Percentiles rank a stretch among this genome's conserved stretches.
Conservation (phyloP, 306 rosid genomes). For the Gleditsia sinensis region DNA sequence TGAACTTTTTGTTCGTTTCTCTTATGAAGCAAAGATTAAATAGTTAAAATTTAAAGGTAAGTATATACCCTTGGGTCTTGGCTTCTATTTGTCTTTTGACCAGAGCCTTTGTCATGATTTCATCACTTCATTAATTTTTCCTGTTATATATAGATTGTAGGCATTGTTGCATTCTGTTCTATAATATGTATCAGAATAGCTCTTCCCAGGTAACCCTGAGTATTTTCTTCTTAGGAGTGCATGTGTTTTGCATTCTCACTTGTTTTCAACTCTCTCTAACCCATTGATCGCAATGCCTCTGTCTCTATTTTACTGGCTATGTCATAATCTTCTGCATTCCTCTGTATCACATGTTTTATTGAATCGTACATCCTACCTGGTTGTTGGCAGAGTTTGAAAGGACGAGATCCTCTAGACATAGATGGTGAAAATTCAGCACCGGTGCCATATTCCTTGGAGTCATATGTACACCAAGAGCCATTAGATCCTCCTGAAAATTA, state of each 20-base stretch:
- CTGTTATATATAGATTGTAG: neutral
- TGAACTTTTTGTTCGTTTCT: neutral
- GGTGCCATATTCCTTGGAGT: constrained; percentile 54
- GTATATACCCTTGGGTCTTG: neutral
- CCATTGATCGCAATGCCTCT: neutral
- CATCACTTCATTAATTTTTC: neutral
- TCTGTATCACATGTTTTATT: neutral
- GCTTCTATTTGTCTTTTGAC: neutral
- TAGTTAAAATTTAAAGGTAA: neutral
- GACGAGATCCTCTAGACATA: constrained; percentile 41
- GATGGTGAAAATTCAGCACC: constrained; percentile 46
- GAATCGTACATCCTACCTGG: neutral
- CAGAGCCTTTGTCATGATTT: neutral
- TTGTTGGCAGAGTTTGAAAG: constrained; percentile 70
- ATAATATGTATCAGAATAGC: neutral
- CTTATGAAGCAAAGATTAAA: neutral
- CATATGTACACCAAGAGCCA: constrained; percentile 42
- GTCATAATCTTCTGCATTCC: neutral
- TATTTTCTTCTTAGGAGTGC: neutral
- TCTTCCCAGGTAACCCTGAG: constrained; percentile 11
- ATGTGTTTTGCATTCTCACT: constrained; percentile 14
- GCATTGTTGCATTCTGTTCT: constrained; percentile 9
- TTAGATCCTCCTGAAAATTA: constrained; percentile 62
- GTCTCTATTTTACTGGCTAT: neutral
- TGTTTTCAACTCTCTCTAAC: neutral